Evolutionary conservation across 2,329 filamentous ascomycete species (phyloP), one percentile per base, ranked within the genome.

Genomic region (Myriosclerotinia duriaeana): DNA sequence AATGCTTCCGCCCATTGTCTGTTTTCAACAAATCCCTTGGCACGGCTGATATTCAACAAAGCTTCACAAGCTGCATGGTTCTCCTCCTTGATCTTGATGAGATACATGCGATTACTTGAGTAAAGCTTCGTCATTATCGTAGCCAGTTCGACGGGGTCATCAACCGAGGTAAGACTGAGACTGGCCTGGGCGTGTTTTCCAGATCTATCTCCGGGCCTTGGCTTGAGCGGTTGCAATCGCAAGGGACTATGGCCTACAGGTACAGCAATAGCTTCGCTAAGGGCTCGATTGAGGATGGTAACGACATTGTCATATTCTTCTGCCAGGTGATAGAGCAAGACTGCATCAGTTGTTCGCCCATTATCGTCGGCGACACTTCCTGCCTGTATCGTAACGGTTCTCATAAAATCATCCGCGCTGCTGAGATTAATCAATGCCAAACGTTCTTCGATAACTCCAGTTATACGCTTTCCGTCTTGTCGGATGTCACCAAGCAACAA

Each of bases 231-330:
- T 67, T 85, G 84, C 2, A 89, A 80, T 55, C 89, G 88, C 78
- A 93, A 83, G 22, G 89, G 87, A 67, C 92, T 89, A 72, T 95
- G 89, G 64, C 92, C 93, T 72, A 97, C 85, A 73, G 96, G 93
- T 14, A 94, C 84, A 15, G 92, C 89, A 68, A 98, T 88, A 54
- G 92, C 91, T 78, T 98, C 93, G 66, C 93, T 96, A 46, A 99
- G 83, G 4, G 93, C 90, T 50, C 93, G 89, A 78, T 93, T 97
- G 75, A 98, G 87, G 71, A 98, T 94, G 36, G 86, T 82, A 53
- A 97, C 87, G n/a, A 98, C 96, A 64, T 89, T 93, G 77, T 99
- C 93, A 77, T 96, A 98, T 77, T 99, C 93, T 74, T 92, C 92
- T 0, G 95, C 94, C 53, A 99, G 83, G 77, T 99, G 94, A 78